Percentiles rank a stretch among this genome's conserved stretches.
Evolutionary conservation across 176 grass and related monocot species (phyloP).

Genomic region (Miscanthus lutarioriparius): DNA sequence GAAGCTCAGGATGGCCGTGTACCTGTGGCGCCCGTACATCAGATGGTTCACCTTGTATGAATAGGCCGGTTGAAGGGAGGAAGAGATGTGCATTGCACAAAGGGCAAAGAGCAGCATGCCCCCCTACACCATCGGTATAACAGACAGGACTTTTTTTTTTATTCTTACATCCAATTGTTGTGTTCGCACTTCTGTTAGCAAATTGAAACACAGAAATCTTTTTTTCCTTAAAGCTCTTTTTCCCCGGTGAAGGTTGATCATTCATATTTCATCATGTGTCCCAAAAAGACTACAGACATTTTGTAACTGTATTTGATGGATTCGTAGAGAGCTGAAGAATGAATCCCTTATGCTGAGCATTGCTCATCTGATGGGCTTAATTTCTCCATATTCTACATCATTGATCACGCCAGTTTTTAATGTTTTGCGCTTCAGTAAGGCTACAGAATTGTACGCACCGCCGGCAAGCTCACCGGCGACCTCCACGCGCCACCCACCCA

Average conservation of each 20-base stretch:
- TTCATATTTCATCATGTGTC: not conserved
- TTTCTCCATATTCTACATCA: not conserved
- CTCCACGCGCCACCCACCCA: too few relatives aligned
- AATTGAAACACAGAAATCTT: not conserved
- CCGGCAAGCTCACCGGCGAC: too few relatives aligned
- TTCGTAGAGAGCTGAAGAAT: not conserved
- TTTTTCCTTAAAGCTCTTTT: not conserved
- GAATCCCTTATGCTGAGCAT: not conserved
- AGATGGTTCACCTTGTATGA: constrained; percentile 51
- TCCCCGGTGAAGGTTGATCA: not conserved
- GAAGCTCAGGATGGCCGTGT: constrained; percentile 37
- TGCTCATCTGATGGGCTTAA: not conserved
- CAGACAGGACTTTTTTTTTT: not conserved
- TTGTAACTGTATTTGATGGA: constrained; percentile 11
- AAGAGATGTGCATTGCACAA: constrained; percentile 59
- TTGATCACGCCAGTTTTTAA: not conserved
- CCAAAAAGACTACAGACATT: not conserved
- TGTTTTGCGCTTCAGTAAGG: not conserved
- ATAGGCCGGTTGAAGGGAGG: constrained; percentile 36
- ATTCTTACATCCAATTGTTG: constrained; percentile 5
- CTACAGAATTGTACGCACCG: not conserved
- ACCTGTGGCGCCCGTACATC: constrained; percentile 45
- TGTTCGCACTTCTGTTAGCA: not conserved
- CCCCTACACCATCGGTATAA: not conserved
- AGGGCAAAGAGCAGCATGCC: constrained; percentile 27